Base-by-base conservation (phyloP, 208 protist species). In the Strigomonas galati region DNA sequence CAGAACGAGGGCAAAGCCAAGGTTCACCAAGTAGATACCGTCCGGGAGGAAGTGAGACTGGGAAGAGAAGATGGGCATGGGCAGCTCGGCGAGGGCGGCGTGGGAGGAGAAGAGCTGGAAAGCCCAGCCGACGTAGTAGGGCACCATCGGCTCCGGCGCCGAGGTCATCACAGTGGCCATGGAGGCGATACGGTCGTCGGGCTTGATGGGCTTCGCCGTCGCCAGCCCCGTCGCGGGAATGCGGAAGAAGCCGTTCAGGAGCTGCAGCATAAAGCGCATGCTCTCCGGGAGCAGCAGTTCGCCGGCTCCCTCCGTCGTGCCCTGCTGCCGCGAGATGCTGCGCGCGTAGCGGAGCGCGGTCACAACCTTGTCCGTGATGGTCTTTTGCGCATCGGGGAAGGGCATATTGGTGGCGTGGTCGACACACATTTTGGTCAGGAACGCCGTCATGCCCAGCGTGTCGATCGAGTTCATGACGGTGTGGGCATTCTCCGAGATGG, bases 161-260 rank as follows among this genome's bases (percentile, higher is more conserved):
- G 76, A 69, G 2, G 81, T 82, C 76, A 92, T 90, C 9, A 92
- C 89, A 28, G 76, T 68, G 27, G 85, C 71, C 82, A 95, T 95
- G 35, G 71, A 51, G 0, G 85, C 82, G 28, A 92, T 73, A 2
- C 89, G 84, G 30, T 90, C 79, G 57, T 92, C 85, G 0, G 86
- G 84, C 17, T 67, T 75, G 43, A 95, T 82, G 1, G 58, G 70
- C 12, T 69, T 72, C 72, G 67, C 71, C 32, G 57, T 76, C 28
- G 58, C 75, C 61, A 53, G 80, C 24, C 85, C 84, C 0, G 80
- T 81, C 1, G 89, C 89, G 1, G 79, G 49, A 53, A 37, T 71
- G 32, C 86, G 78, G 55, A 87, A 91, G 72, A 95, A 95, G 9
- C 84, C 85, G 59, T 80, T 78, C 15, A 95, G 60, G 37, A 95